phyloP scores from a whole-genome alignment of 208 protist species.

The Trypanosoma theileri region DNA sequence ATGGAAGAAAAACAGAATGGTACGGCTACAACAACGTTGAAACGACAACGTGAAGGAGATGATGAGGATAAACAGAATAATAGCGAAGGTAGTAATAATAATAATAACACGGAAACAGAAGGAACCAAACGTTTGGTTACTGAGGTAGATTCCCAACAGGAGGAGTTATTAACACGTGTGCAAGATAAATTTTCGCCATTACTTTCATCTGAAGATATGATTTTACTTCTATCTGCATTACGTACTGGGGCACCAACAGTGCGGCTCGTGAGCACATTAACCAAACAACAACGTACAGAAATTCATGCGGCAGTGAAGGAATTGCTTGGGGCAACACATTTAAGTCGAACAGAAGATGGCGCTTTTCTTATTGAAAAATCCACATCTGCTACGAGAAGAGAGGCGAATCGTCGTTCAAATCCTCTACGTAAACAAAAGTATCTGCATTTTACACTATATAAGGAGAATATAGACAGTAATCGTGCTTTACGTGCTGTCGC shows the following conservation, averaged over 20 bases:
- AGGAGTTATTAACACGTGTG: background rate
- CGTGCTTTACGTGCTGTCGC: slow-evolving; percentile 75
- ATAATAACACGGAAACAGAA: background rate
- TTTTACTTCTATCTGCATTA: slow-evolving; percentile 36
- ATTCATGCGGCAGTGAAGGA: slow-evolving; percentile 66
- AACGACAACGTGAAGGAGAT: slow-evolving; percentile 13
- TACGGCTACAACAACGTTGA: background rate
- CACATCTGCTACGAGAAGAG: slow-evolving; percentile 56
- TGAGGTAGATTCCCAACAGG: background rate
- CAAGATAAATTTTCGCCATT: slow-evolving; percentile 28
- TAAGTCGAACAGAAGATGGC: slow-evolving; percentile 70
- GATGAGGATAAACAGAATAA: background rate
- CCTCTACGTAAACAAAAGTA: slow-evolving; percentile 41
- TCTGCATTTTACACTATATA: slow-evolving; percentile 93
- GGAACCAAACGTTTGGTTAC: background rate
- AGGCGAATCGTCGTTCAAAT: slow-evolving; percentile 59
- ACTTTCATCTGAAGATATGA: slow-evolving; percentile 48
- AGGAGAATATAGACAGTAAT: slow-evolving; percentile 93
- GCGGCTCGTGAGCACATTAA: slow-evolving; percentile 31
- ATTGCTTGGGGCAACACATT: slow-evolving; percentile 51
- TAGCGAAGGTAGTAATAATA: background rate
- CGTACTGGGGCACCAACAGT: slow-evolving; percentile 30
- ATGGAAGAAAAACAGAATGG: background rate
- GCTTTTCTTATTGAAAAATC: slow-evolving; percentile 56
- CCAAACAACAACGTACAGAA: slow-evolving; percentile 56